These are phyloP conservation scores for Aspergillus diversus DNA, from an alignment of 495 filamentous ascomycete species.

Conservation along the genomic window DNA sequence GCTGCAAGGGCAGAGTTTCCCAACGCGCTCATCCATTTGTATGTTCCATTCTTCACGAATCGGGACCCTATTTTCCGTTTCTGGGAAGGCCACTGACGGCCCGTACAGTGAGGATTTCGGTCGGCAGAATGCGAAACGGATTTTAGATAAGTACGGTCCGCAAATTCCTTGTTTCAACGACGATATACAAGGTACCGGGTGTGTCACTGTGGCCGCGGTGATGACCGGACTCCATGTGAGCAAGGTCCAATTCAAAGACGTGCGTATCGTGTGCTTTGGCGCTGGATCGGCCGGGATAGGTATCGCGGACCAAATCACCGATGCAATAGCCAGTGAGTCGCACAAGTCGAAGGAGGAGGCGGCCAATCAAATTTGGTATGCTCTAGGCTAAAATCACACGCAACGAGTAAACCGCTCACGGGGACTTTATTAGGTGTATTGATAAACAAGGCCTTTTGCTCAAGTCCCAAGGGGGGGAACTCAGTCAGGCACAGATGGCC, in stretches of 20 bases:
- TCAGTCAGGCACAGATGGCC: constrained; percentile 66
- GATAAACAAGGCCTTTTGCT: constrained; percentile 82
- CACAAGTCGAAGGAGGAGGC: constrained; percentile 74
- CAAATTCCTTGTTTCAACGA: constrained; percentile 88
- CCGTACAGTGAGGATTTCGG: constrained; percentile 59
- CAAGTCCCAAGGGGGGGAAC: constrained; percentile 58
- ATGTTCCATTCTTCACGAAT: constrained; percentile 16
- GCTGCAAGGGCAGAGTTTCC: constrained; percentile 71
- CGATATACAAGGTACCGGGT: constrained; percentile 87
- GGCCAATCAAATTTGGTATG: constrained; percentile 77
- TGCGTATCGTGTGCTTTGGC: constrained; percentile 75
- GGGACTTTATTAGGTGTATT: constrained; percentile 61
- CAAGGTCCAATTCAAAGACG: constrained; percentile 66
- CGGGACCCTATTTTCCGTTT: neutral
- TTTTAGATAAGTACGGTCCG: constrained; percentile 73
- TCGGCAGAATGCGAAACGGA: constrained; percentile 59
- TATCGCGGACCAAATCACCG: constrained; percentile 82
- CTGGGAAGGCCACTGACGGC: constrained; percentile 1
- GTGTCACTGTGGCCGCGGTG: constrained; percentile 82
- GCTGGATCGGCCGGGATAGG: constrained; percentile 84
- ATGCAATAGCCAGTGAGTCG: constrained; percentile 73
- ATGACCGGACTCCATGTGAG: constrained; percentile 72
- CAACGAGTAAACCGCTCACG: neutral
- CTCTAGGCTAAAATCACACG: constrained; percentile 1
- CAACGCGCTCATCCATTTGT: constrained; percentile 83